Conservation (phyloP, 2,329 filamentous ascomycete species). For the Exophiala viscosa region DNA sequence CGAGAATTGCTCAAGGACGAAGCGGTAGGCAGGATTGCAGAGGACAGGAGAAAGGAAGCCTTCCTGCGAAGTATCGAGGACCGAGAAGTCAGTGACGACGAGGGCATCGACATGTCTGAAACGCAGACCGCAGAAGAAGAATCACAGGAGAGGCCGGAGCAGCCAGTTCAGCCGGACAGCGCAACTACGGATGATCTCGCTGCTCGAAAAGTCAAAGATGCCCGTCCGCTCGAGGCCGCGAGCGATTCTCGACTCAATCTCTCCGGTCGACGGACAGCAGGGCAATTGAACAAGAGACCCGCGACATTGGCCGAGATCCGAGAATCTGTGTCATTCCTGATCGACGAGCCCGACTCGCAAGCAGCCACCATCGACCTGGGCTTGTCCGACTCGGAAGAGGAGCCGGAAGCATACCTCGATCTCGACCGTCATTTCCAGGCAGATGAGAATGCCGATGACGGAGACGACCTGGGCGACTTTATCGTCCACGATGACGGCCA, state of each 20-base stretch:
- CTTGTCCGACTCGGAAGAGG: slow-evolving; percentile 39
- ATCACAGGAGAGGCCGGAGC: slow-evolving; percentile 16
- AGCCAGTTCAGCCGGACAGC: slow-evolving; percentile 29
- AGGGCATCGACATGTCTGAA: slow-evolving; percentile 56
- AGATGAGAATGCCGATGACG: slow-evolving; percentile 53
- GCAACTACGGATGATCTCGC: too few species aligned
- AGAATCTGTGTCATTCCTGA: slow-evolving; percentile 75
- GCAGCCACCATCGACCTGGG: slow-evolving; percentile 48
- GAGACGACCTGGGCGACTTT: slow-evolving; percentile 29
- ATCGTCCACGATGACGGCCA: slow-evolving; percentile 32
- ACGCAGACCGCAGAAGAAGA: slow-evolving; percentile 34
- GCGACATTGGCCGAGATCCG: slow-evolving; percentile 75
- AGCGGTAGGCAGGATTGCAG: slow-evolving; percentile 82
- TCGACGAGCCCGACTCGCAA: slow-evolving; percentile 57
- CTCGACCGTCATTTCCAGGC: slow-evolving; percentile 48
- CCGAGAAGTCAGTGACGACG: slow-evolving; percentile 63
- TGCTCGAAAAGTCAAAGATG: slow-evolving; percentile 21
- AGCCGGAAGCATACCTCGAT: slow-evolving; percentile 40
- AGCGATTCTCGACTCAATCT: slow-evolving; percentile 52
- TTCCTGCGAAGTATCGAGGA: slow-evolving; percentile 91
- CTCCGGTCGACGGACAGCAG: slow-evolving; percentile 59
- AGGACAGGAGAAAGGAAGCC: slow-evolving; percentile 82
- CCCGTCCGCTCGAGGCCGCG: slow-evolving; percentile 33
- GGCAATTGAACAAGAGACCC: slow-evolving; percentile 68
- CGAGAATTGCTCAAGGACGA: slow-evolving; percentile 84